phyloP scores from a whole-genome alignment of 2,329 filamentous ascomycete genomes.

The Corniculantispora saksenae region DNA sequence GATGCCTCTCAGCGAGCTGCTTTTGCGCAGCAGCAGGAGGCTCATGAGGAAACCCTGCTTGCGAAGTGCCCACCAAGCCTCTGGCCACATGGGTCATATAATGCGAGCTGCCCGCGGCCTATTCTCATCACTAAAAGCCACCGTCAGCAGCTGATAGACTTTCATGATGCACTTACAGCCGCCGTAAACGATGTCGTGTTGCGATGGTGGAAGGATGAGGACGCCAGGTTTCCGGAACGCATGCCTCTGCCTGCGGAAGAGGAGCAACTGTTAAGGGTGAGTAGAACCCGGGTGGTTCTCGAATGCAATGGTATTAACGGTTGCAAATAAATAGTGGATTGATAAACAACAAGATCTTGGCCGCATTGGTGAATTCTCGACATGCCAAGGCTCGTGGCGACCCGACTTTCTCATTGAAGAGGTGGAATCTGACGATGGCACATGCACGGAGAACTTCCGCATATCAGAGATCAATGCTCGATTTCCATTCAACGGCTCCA shows the following conservation, averaged over 20 bases:
- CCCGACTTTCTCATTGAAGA: conserved; percentile 42
- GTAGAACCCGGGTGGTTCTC: background rate
- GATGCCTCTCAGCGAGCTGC: background rate
- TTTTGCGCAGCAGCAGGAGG: conserved; percentile 25
- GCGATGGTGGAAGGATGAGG: background rate
- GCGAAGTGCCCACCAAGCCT: conserved; percentile 27
- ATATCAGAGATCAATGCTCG: conserved; percentile 45
- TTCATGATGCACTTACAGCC: too few relatives aligned
- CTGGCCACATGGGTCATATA: conserved; percentile 33
- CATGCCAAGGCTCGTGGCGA: conserved; percentile 35
- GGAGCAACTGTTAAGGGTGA: background rate
- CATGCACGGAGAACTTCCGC: conserved; percentile 27
- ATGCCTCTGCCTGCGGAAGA: background rate
- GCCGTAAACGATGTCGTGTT: background rate
- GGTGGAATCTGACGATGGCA: conserved; percentile 5
- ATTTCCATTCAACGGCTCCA: conserved; percentile 41
- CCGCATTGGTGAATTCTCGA: background rate
- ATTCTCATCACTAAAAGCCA: conserved; percentile 9
- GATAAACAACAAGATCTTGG: conserved; percentile 17
- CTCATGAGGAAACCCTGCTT: conserved; percentile 24
- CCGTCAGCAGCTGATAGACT: background rate
- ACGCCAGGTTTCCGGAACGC: background rate
- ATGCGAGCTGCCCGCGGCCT: background rate
- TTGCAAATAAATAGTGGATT: conserved; percentile 20
- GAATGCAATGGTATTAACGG: too few relatives aligned